Conservation (phyloP, 148 eudicot genomes). For the Vaccinium vitisidaea region DNA sequence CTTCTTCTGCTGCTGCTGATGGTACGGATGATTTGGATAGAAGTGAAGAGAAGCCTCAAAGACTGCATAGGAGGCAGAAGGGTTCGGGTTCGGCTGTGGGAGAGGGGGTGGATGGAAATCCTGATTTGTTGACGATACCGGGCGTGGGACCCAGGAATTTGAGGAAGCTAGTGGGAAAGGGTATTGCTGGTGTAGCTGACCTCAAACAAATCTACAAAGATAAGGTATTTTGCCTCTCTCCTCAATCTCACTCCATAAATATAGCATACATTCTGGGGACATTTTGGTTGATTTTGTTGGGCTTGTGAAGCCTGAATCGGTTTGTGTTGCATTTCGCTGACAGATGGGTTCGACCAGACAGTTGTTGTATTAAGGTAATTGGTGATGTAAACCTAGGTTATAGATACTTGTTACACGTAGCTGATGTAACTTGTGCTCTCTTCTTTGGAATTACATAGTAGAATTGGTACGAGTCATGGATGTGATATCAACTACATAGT, state of each 20-base stretch:
- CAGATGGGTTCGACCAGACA: too few species aligned
- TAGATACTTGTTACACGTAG: too few species aligned
- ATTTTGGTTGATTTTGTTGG: neutral
- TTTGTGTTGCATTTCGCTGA: too few species aligned
- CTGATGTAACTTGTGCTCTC: too few species aligned
- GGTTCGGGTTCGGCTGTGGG: slow-evolving; percentile 15
- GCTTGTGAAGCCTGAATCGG: too few species aligned
- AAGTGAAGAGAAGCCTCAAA: slow-evolving; percentile 33
- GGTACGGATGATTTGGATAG: neutral
- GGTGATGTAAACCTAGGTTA: too few species aligned
- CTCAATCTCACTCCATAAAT: neutral
- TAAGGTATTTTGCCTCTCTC: slow-evolving; percentile 43
- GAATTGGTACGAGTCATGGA: too few species aligned
- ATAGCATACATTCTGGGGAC: neutral
- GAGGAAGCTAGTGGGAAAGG: slow-evolving; percentile 82
- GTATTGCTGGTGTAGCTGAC: slow-evolving; percentile 77
- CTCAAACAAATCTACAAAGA: slow-evolving; percentile 79
- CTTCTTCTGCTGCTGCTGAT: neutral
- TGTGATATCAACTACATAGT: too few species aligned
- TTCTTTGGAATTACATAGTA: too few species aligned
- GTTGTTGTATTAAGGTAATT: too few species aligned
- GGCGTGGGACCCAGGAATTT: slow-evolving; percentile 96
- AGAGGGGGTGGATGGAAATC: slow-evolving; percentile 23
- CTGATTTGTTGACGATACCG: slow-evolving; percentile 89
- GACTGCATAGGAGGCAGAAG: slow-evolving; percentile 52